Conservation (phyloP, 208 protist genomes). For the Trypanosoma cruzi region DNA sequence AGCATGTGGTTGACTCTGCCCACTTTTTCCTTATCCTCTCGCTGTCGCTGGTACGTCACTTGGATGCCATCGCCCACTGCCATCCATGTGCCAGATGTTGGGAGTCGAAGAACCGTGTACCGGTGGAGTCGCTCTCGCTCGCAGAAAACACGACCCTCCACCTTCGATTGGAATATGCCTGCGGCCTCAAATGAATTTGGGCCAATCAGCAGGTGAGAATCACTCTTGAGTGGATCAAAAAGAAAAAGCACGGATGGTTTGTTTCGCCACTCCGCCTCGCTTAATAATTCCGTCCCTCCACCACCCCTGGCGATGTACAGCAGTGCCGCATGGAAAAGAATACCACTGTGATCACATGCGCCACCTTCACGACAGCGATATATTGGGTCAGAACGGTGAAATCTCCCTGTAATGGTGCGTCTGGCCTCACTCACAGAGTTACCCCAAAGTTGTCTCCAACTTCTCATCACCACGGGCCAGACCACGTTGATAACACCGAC, state of each 20-base stretch:
- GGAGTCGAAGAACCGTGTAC: conserved; percentile 47
- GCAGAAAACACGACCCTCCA: conserved; percentile 7
- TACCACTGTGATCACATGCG: conserved; percentile 18
- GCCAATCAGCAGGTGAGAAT: conserved; percentile 23
- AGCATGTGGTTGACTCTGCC: conserved; percentile 39
- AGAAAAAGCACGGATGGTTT: conserved; percentile 60
- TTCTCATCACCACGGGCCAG: background rate
- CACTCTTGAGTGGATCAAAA: conserved; percentile 50
- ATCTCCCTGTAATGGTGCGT: conserved; percentile 25
- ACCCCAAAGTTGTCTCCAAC: background rate
- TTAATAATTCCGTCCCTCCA: background rate
- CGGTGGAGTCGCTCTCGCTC: conserved; percentile 28
- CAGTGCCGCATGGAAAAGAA: conserved; percentile 26
- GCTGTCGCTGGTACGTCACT: conserved; percentile 42
- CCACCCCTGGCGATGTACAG: conserved; percentile 4
- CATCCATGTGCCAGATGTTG: conserved; percentile 42
- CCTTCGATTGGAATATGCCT: conserved; percentile 7
- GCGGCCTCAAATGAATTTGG: conserved; percentile 17
- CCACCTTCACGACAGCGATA: conserved; percentile 1
- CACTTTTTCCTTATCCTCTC: conserved; percentile 21
- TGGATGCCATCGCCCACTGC: conserved; percentile 40
- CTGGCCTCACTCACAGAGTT: background rate
- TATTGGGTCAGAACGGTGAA: conserved; percentile 1
- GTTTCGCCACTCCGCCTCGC: conserved; percentile 28
- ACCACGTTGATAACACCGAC: background rate